phyloP scores from a whole-genome alignment of 192 early-diverging fungal genomes.

The Thamnidium elegans region DNA sequence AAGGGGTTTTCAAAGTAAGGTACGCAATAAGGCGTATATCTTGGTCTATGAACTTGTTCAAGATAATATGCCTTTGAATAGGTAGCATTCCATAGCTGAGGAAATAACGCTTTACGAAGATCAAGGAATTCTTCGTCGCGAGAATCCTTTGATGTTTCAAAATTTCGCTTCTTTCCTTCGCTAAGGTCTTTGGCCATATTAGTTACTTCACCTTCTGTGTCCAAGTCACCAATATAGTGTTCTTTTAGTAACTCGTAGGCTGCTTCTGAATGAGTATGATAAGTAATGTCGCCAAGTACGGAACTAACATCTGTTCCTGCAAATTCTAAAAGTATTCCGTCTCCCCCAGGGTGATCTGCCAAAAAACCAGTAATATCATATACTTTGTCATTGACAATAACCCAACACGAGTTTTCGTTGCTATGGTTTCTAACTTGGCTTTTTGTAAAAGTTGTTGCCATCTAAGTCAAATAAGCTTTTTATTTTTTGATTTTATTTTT shows the following conservation, averaged over 20 bases:
- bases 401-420: constrained; percentile 71
- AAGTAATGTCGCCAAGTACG: constrained; percentile 68
- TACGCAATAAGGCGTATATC: constrained; percentile 72
- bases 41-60: constrained; percentile 86
- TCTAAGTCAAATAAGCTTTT: background rate
- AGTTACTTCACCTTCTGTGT: background rate
- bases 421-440: constrained; percentile 70
- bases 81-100: constrained; percentile 73
- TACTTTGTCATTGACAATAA: constrained; percentile 75
- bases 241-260: constrained; percentile 85
- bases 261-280: constrained; percentile 76
- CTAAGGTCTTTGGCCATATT: background rate
- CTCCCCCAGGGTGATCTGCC: constrained; percentile 90
- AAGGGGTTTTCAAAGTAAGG: constrained; percentile 73
- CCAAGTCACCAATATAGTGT: constrained; percentile 68
- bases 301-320: constrained; percentile 78
- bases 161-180: background rate
- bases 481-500: background rate
- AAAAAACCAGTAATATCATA: constrained; percentile 88
- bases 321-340: constrained; percentile 81
- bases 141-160: constrained; percentile 24
- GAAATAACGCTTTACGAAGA: constrained; percentile 73
- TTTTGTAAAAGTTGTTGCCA: background rate
- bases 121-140: constrained; percentile 71
- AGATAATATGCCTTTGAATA: constrained; percentile 84